A percentile compares a stretch with the other conserved stretches of the same genome.
Conservation (phyloP, 768 basidiomycete species). For the Hirschioporus abietinus region DNA sequence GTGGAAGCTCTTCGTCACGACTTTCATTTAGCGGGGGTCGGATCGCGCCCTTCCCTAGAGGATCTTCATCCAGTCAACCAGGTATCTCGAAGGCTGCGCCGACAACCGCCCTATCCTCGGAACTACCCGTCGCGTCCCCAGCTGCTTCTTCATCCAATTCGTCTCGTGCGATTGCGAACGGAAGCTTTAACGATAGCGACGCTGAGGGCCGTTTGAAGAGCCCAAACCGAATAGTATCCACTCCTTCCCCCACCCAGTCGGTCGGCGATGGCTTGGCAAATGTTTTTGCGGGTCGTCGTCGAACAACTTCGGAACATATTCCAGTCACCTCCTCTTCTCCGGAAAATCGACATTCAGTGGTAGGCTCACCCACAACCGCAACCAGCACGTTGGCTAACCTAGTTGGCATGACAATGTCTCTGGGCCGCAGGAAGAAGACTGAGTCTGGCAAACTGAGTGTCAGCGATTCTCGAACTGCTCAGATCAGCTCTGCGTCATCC, state of each 20-base stretch:
- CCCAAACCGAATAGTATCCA: slow-evolving; percentile 20
- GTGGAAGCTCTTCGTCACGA: slow-evolving; percentile 62
- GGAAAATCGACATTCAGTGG: slow-evolving; percentile 19
- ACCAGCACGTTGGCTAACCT: slow-evolving; percentile 27
- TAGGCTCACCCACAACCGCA: slow-evolving; percentile 24
- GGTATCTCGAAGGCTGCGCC: slow-evolving; percentile 52
- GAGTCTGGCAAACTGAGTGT: slow-evolving; percentile 3
- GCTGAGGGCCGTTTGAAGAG: slow-evolving; percentile 19
- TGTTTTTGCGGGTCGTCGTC: slow-evolving; percentile 38
- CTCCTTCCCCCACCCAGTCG: slow-evolving; percentile 57
- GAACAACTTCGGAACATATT: slow-evolving; percentile 58
- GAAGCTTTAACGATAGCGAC: slow-evolving; percentile 4
- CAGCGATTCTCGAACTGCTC: background rate
- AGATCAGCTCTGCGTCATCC: background rate
- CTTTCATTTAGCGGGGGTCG: slow-evolving; percentile 51
- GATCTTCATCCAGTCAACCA: slow-evolving; percentile 35
- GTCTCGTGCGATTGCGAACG: slow-evolving; percentile 1
- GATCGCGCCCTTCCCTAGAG: slow-evolving; percentile 50
- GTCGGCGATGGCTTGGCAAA: slow-evolving; percentile 56
- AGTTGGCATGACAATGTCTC: slow-evolving; percentile 58
- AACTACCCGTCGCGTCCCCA: slow-evolving; percentile 42
- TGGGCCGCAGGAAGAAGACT: slow-evolving; percentile 47
- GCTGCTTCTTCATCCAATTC: slow-evolving; percentile 31
- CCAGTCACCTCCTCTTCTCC: slow-evolving; percentile 45
- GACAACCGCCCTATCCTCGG: slow-evolving; percentile 58